phyloP scores from a whole-genome alignment of 2,329 filamentous ascomycete genomes.

The Apiospora arundinis region DNA sequence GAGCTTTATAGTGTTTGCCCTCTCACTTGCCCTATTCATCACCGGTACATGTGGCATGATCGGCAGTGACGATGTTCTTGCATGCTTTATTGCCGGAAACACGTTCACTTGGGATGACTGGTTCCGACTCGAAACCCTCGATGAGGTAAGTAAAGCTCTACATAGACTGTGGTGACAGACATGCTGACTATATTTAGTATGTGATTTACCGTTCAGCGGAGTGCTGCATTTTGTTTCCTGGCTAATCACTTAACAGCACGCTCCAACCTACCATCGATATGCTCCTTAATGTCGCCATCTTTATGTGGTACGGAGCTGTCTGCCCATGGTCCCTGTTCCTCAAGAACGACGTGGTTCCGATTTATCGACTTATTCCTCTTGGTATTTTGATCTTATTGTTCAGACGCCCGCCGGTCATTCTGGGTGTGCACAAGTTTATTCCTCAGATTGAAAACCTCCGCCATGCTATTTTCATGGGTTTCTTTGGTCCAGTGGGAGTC shows the following conservation, averaged over 20 bases:
- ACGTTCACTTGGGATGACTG: conserved; percentile 92
- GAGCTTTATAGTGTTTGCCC: conserved; percentile 86
- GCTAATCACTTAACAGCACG: conserved; percentile 49
- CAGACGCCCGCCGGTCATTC: conserved; percentile 78
- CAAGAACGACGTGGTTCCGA: conserved; percentile 70
- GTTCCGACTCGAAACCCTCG: conserved; percentile 87
- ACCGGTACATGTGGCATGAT: conserved; percentile 86
- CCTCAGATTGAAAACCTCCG: conserved; percentile 76
- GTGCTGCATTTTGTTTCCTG: not conserved
- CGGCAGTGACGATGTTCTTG: conserved; percentile 87
- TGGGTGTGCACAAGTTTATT: conserved; percentile 75
- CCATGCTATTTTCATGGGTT: conserved; percentile 86
- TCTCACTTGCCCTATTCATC: conserved; percentile 85
- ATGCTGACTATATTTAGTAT: not conserved
- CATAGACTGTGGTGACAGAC: not conserved
- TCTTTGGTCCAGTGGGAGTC: conserved; percentile 92
- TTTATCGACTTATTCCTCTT: conserved; percentile 75
- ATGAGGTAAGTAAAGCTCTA: conserved; percentile 60
- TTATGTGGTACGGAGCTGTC: conserved; percentile 89
- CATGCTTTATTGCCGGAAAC: conserved; percentile 92
- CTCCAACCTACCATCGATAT: conserved; percentile 96
- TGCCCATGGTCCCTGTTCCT: conserved; percentile 80
- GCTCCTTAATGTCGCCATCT: conserved; percentile 87
- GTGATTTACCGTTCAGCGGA: not conserved
- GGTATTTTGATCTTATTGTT: conserved; percentile 79